Evolutionary conservation across 345 rosid genomes (phyloP), one percentile per base, ranked within the genome.

Genomic region (Clausena lansium): DNA sequence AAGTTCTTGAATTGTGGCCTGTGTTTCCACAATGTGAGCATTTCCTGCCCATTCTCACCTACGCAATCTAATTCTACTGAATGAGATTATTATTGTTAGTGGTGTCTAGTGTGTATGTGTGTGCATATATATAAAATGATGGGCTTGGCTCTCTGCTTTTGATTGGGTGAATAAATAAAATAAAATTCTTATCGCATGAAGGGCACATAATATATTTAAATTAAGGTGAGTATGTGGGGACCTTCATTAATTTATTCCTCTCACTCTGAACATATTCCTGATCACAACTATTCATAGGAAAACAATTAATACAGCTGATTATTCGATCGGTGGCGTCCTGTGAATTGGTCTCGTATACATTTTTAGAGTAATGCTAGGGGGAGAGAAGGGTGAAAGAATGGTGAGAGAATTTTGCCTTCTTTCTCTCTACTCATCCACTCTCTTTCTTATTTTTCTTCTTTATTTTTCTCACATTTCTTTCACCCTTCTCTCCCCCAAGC

Each of bases 1-100:
- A 84, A 63, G 87, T 84, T 60, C 87, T 81, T 59, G 81, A 79
- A 74, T 84, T 81, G 52, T 84, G 87, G 22, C 87, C 87, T 33
- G 57, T 7, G 76, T 30, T 79, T 19, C 87, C 85, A 70, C 87
- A 84, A 59, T 81, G 75, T 13, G 87, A 84, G 79, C 87, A 84
- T 68, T 84, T 84, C 71, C 81, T 79, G 52, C 77, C 84, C 87
- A 84, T 84, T 77, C 67, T 41, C 62, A 36, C 69, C 79, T 17
- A 28, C 33, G 14, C 58, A 52, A 52, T 0, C 6, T 52, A 52
- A 17, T 17, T 4, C 6, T 17, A 52, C 0, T 11, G 57, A 52
- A 52, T 52, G 57, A 17, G 57, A 17, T 52, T 17, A 5, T 52
- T 52, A 17, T 52, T 52, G 57, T 52, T 52, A 52, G 57, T 52